These are phyloP conservation scores for Uncinocarpus reesii DNA, from an alignment of 2,329 filamentous ascomycete genomes.

Conservation along the genomic window DNA sequence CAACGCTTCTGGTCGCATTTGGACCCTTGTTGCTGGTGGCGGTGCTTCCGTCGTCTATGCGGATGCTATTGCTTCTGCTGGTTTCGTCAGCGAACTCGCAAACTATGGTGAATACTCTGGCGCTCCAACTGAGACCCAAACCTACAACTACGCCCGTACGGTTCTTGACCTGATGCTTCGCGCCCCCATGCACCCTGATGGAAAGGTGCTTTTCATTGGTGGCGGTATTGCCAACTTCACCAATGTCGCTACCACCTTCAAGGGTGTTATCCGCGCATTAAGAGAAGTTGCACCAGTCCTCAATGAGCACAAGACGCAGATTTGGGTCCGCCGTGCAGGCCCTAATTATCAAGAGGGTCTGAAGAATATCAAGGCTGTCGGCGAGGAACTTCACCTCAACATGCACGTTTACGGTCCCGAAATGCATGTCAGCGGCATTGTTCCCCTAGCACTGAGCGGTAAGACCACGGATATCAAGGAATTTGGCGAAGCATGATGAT, in stretches of 20 bases:
- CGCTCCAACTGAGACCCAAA: conserved; percentile 96
- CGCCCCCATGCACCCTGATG: conserved; percentile 69
- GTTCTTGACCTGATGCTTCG: conserved; percentile 96
- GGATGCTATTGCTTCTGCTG: conserved; percentile 92
- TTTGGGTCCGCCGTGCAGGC: conserved; percentile 84
- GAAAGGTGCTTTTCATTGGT: conserved; percentile 98
- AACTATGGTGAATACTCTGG: conserved; percentile 99
- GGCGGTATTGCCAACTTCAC: conserved; percentile 99
- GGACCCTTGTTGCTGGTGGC: conserved; percentile 97
- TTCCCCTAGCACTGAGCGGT: conserved; percentile 70
- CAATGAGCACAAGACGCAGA: conserved; percentile 93
- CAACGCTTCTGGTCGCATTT: conserved; percentile 83
- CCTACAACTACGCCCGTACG: conserved; percentile 96
- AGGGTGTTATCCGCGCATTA: conserved; percentile 95
- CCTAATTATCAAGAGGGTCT: conserved; percentile 99
- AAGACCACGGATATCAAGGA: conserved; percentile 53
- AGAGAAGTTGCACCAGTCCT: conserved; percentile 78
- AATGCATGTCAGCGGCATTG: conserved; percentile 89
- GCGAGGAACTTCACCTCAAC: conserved; percentile 83
- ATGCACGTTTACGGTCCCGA: conserved; percentile 83
- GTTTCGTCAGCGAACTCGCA: conserved; percentile 90
- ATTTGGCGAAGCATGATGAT: conserved; percentile 38
- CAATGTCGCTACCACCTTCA: conserved; percentile 98
- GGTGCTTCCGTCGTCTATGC: conserved; percentile 99
- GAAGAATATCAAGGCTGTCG: conserved; percentile 98